Base-by-base conservation (phyloP, 2,329 filamentous ascomycete genomes). In the Biscogniauxia marginata region DNA sequence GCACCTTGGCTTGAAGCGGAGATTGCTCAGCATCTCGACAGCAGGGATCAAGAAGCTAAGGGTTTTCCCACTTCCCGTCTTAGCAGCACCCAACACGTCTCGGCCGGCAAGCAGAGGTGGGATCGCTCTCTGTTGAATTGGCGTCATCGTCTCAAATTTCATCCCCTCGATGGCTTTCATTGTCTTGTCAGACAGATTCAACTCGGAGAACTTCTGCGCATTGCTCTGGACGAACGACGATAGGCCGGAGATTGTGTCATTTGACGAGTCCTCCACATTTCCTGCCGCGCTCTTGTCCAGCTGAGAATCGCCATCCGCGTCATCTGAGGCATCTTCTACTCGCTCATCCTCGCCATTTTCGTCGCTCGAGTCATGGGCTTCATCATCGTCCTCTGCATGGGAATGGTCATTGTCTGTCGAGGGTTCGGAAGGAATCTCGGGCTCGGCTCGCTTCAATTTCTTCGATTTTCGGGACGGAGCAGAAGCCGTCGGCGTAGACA, bases 71-170 rank as follows among this genome's bases (percentile, higher is more conserved):
- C 91, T 96, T 18, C 89, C 89, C 1, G 89, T 92, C 77, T 98
- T 98, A 50, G 95, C 95, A 25, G 93, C 93, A 67, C 95, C 95
- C 46, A 99, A 84, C 20, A 98, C 90, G 76, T 98, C 93, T 70
- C 89, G 87, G 61, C 95, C 95, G 45, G 93, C 91, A 57, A 98
- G 80, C 48, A 96, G 79, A 19, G 93, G 92, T 4, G 93, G 93
- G 54, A 98, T 96, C 11, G 88, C 89, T 70, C 89, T 84, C 66
- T 86, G 84, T 74, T 98, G 95, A 64, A 98, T 97, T 72, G 95
- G 90, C 0, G 95, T 98, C 93, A 99, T 97, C 49, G 83, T 93
- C 69, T 89, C 87, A 71, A 98, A 97, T 13, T 90, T 90, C 93
- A 99, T 98, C 62, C 89, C 90, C 56, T 87, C 70, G 65, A 97